phyloP scores from a whole-genome alignment of 2,329 filamentous ascomycete species.

The Paramyrothecium roridum region DNA sequence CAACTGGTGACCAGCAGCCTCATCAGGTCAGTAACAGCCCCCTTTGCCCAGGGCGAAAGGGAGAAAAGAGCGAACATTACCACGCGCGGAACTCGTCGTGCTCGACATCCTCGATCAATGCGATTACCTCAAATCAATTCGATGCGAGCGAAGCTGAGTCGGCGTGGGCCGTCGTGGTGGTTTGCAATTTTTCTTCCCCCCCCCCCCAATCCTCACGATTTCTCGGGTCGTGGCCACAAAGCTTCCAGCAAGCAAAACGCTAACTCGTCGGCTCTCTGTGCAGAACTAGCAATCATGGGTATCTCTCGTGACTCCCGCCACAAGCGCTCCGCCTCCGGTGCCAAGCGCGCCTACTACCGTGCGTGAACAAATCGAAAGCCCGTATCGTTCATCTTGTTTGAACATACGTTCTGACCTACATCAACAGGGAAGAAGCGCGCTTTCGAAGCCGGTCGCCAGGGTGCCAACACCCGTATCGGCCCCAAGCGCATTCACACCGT shows the following conservation, averaged over 20 bases:
- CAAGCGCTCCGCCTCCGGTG: slow-evolving; percentile 99
- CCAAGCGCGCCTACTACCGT: slow-evolving; percentile 93
- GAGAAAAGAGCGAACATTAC: not conserved
- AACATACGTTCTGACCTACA: slow-evolving; percentile 71
- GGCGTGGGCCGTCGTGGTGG: slow-evolving; percentile 11
- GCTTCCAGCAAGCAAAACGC: slow-evolving; percentile 45
- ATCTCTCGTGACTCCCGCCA: slow-evolving; percentile 99
- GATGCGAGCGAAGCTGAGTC: not conserved
- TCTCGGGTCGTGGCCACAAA: slow-evolving; percentile 44
- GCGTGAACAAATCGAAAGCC: slow-evolving; percentile 63
- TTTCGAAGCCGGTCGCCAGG: slow-evolving; percentile 99
- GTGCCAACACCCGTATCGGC: slow-evolving; percentile 99
- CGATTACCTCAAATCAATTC: not conserved
- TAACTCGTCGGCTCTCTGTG: slow-evolving; percentile 21
- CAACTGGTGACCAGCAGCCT: slow-evolving; percentile 42
- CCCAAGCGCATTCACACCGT: slow-evolving; percentile 94
- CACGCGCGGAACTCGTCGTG: not conserved
- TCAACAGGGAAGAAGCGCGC: slow-evolving; percentile 88
- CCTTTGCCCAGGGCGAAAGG: not conserved
- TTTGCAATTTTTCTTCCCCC: slow-evolving; percentile 27
- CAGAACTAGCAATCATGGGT: slow-evolving; percentile 88
- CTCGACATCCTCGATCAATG: not conserved
- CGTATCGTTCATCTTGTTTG: slow-evolving; percentile 48
- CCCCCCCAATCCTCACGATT: slow-evolving; percentile 27
- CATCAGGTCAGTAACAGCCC: slow-evolving; percentile 43